Conservation (phyloP, 345 rosid species). For the Xanthoceras sorbifolium region DNA sequence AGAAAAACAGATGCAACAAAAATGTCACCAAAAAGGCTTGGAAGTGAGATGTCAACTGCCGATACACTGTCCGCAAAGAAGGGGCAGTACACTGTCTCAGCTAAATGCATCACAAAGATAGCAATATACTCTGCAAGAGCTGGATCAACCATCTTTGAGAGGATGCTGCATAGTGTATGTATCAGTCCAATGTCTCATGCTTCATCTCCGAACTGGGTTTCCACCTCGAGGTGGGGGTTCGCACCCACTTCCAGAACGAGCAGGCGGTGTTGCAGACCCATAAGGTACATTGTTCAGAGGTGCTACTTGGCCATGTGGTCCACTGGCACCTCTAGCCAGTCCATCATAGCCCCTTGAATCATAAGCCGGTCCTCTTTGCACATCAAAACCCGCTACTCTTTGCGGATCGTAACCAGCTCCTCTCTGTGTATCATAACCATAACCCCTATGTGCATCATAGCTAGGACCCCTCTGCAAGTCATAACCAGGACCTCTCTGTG, state of each 20-base stretch:
- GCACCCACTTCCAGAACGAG: slow-evolving; percentile 41
- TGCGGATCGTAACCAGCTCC: slow-evolving; percentile 20
- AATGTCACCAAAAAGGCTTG: background rate
- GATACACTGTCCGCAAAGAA: background rate
- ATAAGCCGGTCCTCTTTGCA: slow-evolving; percentile 24
- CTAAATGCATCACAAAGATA: background rate
- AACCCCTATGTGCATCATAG: slow-evolving; percentile 25
- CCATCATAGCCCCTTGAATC: slow-evolving; percentile 50
- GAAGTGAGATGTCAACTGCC: background rate
- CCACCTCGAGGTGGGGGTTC: slow-evolving; percentile 54
- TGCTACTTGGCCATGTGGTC: slow-evolving; percentile 40
- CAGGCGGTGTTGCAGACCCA: slow-evolving; percentile 63
- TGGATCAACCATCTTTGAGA: background rate
- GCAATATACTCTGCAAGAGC: background rate
- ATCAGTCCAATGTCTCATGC: background rate
- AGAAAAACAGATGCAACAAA: background rate
- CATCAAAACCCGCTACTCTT: slow-evolving; percentile 27
- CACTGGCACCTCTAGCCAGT: slow-evolving; percentile 41
- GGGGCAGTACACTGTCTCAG: slow-evolving; percentile 1
- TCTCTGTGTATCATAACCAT: slow-evolving; percentile 20
- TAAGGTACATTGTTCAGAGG: slow-evolving; percentile 43
- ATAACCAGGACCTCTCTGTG: slow-evolving; percentile 31
- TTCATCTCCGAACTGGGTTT: slow-evolving; percentile 63
- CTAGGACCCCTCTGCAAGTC: slow-evolving; percentile 37
- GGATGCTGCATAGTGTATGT: slow-evolving; percentile 5